A percentile compares a stretch with the other conserved stretches of the same genome.
phyloP scores from a whole-genome alignment of 495 filamentous ascomycete genomes.

The Terfezia claveryi region DNA sequence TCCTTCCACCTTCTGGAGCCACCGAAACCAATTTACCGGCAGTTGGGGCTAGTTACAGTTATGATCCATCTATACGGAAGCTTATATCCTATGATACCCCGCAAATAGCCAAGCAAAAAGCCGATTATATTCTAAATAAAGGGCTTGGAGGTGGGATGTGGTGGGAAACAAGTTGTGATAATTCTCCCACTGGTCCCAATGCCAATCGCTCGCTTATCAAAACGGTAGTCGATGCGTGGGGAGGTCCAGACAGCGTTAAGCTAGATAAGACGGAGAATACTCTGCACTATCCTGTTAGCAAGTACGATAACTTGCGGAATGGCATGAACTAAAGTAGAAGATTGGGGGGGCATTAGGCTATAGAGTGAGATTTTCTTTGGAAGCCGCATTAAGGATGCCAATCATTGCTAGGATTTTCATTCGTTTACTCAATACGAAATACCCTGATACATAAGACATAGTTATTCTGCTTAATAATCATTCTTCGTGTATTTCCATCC shows the following conservation, averaged over 20 bases:
- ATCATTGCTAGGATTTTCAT: too few relatives aligned
- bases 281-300: slow-evolving; percentile 46
- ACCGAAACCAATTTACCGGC: slow-evolving; percentile 27
- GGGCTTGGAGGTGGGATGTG: slow-evolving; percentile 68
- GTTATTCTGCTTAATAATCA: too few relatives aligned
- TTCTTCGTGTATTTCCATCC: too few relatives aligned
- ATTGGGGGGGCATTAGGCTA: not conserved
- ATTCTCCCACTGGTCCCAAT: slow-evolving; percentile 22
- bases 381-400: too few relatives aligned
- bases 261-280: slow-evolving; percentile 46
- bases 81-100: slow-evolving; percentile 63
- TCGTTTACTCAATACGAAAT: too few relatives aligned
- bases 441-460: too few relatives aligned
- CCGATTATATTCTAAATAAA: slow-evolving; percentile 36
- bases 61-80: slow-evolving; percentile 32
- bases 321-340: slow-evolving; percentile 14
- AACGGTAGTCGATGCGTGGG: slow-evolving; percentile 33
- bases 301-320: slow-evolving; percentile 54
- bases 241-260: slow-evolving; percentile 19
- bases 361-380: not conserved
- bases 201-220: slow-evolving; percentile 35
- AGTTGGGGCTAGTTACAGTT: slow-evolving; percentile 45
- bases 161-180: slow-evolving; percentile 73
- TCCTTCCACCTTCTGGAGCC: slow-evolving; percentile 29
- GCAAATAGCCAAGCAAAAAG: slow-evolving; percentile 36